A percentile compares a stretch with the other conserved stretches of the same genome.
Evolutionary conservation across 2,329 filamentous ascomycete genomes (phyloP).

Genomic region (Cadophora sp.): DNA sequence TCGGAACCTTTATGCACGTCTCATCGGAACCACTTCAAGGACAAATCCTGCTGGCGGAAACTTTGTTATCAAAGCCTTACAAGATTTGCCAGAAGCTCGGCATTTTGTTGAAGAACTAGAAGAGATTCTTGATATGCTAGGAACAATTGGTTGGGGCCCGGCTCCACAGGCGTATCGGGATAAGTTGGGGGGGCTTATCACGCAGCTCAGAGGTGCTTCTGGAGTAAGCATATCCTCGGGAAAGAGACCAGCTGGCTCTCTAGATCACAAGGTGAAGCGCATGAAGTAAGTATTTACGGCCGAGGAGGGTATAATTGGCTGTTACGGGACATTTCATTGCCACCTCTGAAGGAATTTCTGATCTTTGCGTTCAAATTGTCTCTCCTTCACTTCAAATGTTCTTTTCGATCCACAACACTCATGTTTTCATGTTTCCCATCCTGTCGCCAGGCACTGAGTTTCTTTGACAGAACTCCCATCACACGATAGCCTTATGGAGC

Average conservation of each 20-base stretch:
- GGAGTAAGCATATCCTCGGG: slow-evolving; percentile 21
- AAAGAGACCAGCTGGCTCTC: slow-evolving; percentile 38
- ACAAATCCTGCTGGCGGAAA: slow-evolving; percentile 31
- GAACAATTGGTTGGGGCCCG: slow-evolving; percentile 31
- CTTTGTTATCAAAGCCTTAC: slow-evolving; percentile 41
- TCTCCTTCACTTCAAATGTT: not conserved
- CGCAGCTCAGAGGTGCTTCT: slow-evolving; percentile 33
- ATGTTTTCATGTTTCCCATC: not conserved
- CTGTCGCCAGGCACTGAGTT: not conserved
- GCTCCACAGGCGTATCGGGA: slow-evolving; percentile 35
- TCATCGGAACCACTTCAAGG: slow-evolving; percentile 37
- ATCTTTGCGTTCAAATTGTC: slow-evolving; percentile 11
- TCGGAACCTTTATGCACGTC: slow-evolving; percentile 41
- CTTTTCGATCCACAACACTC: not conserved
- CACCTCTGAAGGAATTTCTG: slow-evolving; percentile 2
- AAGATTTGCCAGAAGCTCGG: slow-evolving; percentile 38
- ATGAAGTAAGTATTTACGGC: slow-evolving; percentile 39
- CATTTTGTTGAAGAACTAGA: slow-evolving; percentile 36
- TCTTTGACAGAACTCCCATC: slow-evolving; percentile 25
- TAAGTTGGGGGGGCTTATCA: slow-evolving; percentile 35
- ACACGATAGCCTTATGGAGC: not conserved
- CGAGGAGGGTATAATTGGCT: slow-evolving; percentile 13
- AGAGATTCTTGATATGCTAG: slow-evolving; percentile 30
- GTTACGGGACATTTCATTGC: not conserved
- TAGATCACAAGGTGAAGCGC: slow-evolving; percentile 38